These are phyloP conservation scores for Corylus heterophylla DNA, from an alignment of 306 rosid genomes.

Conservation along the genomic window DNA sequence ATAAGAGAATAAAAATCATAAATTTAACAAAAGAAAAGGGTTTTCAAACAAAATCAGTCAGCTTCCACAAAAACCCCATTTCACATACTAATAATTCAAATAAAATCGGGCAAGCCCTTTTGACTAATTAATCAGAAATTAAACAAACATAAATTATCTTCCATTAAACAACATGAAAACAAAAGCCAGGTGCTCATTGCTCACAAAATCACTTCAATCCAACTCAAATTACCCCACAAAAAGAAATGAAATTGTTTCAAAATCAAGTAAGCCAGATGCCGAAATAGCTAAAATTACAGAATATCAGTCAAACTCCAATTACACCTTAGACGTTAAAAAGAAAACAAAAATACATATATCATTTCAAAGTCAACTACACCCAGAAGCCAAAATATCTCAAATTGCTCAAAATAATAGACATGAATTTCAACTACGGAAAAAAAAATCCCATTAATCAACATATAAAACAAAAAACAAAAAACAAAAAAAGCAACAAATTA, in stretches of 20 bases:
- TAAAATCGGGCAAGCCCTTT: background rate
- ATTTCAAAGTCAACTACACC: background rate
- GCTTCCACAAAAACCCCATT: background rate
- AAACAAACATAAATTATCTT: background rate
- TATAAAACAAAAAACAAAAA: background rate
- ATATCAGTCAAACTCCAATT: background rate
- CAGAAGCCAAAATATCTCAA: background rate
- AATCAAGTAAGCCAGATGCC: background rate
- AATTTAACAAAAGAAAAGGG: background rate
- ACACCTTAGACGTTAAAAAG: background rate
- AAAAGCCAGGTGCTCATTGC: background rate
- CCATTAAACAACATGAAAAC: background rate
- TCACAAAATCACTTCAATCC: background rate
- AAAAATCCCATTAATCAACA: background rate
- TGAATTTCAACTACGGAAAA: background rate
- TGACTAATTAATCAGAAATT: background rate
- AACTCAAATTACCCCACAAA: background rate
- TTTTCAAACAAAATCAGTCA: background rate
- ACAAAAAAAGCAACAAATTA: background rate
- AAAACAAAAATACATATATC: background rate
- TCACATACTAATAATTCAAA: background rate
- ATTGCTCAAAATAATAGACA: background rate
- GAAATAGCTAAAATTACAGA: background rate
- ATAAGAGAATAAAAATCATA: background rate
- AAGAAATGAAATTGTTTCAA: too few species aligned